Evolutionary conservation across 2,329 filamentous ascomycete species (phyloP).

Genomic region (Aschersonia sp.): DNA sequence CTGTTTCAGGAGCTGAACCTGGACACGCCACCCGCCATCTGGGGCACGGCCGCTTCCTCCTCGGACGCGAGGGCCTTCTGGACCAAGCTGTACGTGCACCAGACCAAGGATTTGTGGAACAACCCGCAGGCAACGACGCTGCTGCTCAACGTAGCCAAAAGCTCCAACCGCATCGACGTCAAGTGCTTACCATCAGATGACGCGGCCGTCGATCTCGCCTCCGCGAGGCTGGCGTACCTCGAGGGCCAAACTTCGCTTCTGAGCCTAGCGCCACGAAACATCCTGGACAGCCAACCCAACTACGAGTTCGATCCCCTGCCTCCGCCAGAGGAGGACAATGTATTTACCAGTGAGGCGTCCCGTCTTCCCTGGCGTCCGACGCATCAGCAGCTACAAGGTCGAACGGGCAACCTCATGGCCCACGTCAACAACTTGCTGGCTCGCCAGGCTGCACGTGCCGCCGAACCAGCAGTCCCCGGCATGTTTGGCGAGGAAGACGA

Average conservation of each 20-base stretch:
- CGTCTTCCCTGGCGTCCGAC: constrained; percentile 24
- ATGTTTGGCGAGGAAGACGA: too few species aligned
- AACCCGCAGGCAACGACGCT: constrained; percentile 55
- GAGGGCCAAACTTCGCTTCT: constrained; percentile 62
- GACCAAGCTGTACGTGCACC: constrained; percentile 60
- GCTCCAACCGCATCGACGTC: constrained; percentile 28
- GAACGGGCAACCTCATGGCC: too few species aligned
- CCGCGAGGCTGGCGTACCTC: constrained; percentile 66
- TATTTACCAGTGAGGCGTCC: constrained; percentile 30
- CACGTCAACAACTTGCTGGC: too few species aligned
- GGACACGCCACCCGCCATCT: constrained; percentile 65
- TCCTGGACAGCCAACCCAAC: constrained; percentile 51
- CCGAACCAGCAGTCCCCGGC: too few species aligned
- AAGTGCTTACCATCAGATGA: constrained; percentile 23
- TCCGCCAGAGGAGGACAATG: constrained; percentile 42
- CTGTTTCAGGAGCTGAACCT: constrained; percentile 72
- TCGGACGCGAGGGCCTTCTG: constrained; percentile 50
- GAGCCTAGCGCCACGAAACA: constrained; percentile 48
- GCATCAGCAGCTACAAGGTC: too few species aligned
- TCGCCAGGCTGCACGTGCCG: too few species aligned
- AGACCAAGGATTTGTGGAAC: constrained; percentile 77
- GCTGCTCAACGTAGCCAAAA: constrained; percentile 54
- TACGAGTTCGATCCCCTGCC: constrained; percentile 74
- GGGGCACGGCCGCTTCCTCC: constrained; percentile 55
- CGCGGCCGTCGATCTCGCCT: constrained; percentile 26